phyloP scores from a whole-genome alignment of 1,284 basidiomycete species.

The Flammula alnicola region DNA sequence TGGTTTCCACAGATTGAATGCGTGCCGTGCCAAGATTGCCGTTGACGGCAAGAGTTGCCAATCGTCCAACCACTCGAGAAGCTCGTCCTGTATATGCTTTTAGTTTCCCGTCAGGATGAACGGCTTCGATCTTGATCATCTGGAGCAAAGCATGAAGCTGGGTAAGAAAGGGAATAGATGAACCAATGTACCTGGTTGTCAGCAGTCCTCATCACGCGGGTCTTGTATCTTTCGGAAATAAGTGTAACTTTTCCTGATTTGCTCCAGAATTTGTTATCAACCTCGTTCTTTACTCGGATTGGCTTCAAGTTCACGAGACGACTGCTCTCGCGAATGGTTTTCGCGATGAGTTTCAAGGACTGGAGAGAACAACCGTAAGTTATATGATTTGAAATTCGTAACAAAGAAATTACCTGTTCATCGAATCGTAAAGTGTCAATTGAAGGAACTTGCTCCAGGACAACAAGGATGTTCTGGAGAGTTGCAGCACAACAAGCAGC shows the following conservation, averaged over 20 bases:
- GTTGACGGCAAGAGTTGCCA: constrained; percentile 11
- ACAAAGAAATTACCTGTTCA: constrained; percentile 16
- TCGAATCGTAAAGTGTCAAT: constrained; percentile 45
- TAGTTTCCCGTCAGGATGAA: constrained; percentile 13
- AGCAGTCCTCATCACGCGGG: constrained; percentile 37
- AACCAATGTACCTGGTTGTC: constrained; percentile 26
- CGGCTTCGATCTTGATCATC: constrained; percentile 26
- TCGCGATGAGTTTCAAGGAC: constrained; percentile 47
- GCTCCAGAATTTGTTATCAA: constrained; percentile 40
- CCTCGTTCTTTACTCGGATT: constrained; percentile 25
- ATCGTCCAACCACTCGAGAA: constrained; percentile 18
- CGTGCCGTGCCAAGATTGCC: background rate
- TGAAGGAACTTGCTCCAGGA: background rate
- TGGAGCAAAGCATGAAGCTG: constrained; percentile 2
- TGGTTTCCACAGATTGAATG: constrained; percentile 40
- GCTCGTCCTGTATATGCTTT: constrained; percentile 14
- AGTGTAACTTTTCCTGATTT: constrained; percentile 27
- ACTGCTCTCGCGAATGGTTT: constrained; percentile 49
- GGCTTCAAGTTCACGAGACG: constrained; percentile 52
- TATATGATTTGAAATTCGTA: background rate
- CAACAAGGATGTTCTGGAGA: constrained; percentile 15
- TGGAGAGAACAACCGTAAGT: constrained; percentile 10
- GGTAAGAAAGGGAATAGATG: background rate
- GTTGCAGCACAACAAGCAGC: constrained; percentile 39
- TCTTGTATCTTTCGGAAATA: constrained; percentile 43